Evolutionary conservation across 2,329 filamentous ascomycete species (phyloP).

Genomic region (Pestalotiopsis sp.): DNA sequence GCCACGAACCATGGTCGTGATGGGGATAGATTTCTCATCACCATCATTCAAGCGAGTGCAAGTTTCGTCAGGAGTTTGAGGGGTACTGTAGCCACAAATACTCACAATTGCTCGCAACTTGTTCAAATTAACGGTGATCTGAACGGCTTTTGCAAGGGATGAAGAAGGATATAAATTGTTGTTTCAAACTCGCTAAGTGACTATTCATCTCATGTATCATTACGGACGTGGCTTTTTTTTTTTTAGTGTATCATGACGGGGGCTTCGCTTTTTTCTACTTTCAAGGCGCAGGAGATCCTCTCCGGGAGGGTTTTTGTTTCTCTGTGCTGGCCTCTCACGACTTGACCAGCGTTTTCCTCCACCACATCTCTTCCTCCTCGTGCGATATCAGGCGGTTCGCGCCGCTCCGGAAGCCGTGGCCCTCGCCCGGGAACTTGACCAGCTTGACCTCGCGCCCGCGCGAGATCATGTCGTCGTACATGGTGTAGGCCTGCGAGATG

Average conservation of each 20-base stretch:
- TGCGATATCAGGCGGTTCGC: conserved; percentile 42
- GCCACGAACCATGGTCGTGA: too few species aligned
- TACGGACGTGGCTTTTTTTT: neutral
- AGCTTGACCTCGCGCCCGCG: conserved; percentile 47
- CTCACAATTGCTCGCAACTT: too few species aligned
- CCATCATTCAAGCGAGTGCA: too few species aligned
- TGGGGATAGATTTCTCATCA: too few species aligned
- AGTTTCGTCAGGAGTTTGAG: too few species aligned
- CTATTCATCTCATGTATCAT: neutral
- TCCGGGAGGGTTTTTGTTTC: neutral
- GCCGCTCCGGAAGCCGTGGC: conserved; percentile 49
- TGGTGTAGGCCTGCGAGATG: conserved; percentile 55
- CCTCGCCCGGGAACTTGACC: conserved; percentile 51
- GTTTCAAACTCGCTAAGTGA: neutral
- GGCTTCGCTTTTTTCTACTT: neutral
- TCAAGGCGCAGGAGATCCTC: neutral
- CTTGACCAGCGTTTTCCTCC: conserved; percentile 36
- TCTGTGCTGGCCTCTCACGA: neutral
- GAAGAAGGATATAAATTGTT: neutral
- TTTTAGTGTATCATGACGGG: neutral
- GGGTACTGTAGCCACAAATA: too few species aligned
- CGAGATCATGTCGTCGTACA: conserved; percentile 46
- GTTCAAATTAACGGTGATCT: neutral
- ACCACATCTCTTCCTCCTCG: conserved; percentile 50
- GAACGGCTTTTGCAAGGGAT: neutral